Evolutionary conservation across 352 stramenopile species (phyloP), one percentile per base, ranked within the genome.

Genomic region (Phytophthora boehmeriae): DNA sequence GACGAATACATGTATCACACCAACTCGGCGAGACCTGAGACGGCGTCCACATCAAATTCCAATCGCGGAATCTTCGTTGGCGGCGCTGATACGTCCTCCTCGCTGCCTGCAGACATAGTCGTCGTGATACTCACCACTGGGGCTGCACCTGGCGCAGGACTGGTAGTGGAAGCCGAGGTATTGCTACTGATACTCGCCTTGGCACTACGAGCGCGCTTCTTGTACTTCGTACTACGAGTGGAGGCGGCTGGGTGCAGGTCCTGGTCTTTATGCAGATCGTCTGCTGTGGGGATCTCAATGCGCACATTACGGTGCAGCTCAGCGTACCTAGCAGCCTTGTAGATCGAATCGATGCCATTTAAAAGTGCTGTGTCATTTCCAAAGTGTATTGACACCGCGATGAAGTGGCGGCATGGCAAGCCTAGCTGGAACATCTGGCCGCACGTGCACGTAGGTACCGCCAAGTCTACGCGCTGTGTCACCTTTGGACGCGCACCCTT

Each of bases 351-450:
- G 38, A 91, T 89, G 17, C 75, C 75, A 22, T 86, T 68, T 52
- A 90, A 70, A 27, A 92, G 66, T 43, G 68, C 68, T 13, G 65
- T 66, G 22, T 91, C 78, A 34, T 79, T 80, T 5, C 65, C 78
- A 36, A 91, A 91, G 39, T 90, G 66, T 41, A 85, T 66, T 17
- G 73, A 78, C 8, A 83, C 76, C 2, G 85, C 83, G 49, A 94
- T 85, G 34, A 90, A 85, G 54, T 94, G 85, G 19, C 83, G 82
- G 17, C 85, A 94, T n/a, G 83, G 85, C 46, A 92, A 76, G 2
- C 82, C 83, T 34, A 92, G 39, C 54, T 94, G 85, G 60, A 83
- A 85, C 73, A 89, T 89, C 36, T 79, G 55, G 1, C 79, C 68
- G 43, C 85, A 94, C 16, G 85, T 88, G 59, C 85, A 94, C 2